A percentile compares a stretch with the other conserved stretches of the same genome.
phyloP scores from a whole-genome alignment of 164 flowering plant species.

The Tinospora cordifolia region DNA sequence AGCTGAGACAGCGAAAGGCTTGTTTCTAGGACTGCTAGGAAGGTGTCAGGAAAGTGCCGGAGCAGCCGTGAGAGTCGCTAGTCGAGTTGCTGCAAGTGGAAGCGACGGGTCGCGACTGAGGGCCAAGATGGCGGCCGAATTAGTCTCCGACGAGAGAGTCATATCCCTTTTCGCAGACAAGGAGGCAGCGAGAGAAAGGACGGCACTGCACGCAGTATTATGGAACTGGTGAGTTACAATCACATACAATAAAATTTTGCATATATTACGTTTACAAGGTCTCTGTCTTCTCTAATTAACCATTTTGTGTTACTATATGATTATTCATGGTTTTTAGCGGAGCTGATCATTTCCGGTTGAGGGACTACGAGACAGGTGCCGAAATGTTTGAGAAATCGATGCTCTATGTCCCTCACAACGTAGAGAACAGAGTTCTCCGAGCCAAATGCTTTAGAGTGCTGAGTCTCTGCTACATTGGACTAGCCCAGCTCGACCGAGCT shows the following conservation, averaged over 20 bases:
- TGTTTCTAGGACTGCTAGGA: constrained; percentile 67
- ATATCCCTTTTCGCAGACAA: constrained; percentile 57
- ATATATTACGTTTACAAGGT: neutral
- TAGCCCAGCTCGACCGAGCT: constrained; percentile 77
- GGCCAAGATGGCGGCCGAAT: constrained; percentile 63
- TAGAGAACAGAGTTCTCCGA: constrained; percentile 53
- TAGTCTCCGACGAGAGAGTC: constrained; percentile 75
- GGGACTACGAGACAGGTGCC: constrained; percentile 65
- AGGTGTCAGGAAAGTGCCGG: constrained; percentile 75
- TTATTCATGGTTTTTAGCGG: constrained; percentile 42
- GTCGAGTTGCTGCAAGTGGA: constrained; percentile 38
- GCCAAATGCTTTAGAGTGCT: constrained; percentile 86
- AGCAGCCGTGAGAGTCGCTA: constrained; percentile 61
- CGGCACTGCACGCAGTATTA: constrained; percentile 72
- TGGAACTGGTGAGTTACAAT: constrained; percentile 67
- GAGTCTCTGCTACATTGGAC: constrained; percentile 81
- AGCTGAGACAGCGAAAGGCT: constrained; percentile 64
- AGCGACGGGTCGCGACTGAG: constrained; percentile 39
- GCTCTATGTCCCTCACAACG: constrained; percentile 68
- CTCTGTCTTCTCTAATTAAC: neutral
- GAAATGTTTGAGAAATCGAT: constrained; percentile 84
- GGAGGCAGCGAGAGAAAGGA: constrained; percentile 51
- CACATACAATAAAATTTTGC: neutral
- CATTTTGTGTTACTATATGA: neutral
- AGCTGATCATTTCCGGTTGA: constrained; percentile 64